Conservation (phyloP, 1,284 basidiomycete genomes). For the Pascua guehoae region DNA sequence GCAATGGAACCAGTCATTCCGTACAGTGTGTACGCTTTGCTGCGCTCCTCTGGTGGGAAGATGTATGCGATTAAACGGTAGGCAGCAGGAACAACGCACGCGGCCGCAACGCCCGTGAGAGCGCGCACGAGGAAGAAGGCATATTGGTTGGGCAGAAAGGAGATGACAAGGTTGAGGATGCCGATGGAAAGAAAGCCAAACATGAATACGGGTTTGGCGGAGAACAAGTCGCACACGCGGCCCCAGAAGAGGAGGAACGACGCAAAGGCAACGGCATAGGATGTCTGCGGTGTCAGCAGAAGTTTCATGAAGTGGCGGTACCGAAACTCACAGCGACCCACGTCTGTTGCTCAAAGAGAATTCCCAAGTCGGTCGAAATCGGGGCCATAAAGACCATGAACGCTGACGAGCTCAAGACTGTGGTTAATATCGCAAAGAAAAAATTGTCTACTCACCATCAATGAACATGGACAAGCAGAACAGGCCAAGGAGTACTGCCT, state of each 20-base stretch:
- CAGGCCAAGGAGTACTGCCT: slow-evolving; percentile 27
- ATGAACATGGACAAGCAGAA: slow-evolving; percentile 27
- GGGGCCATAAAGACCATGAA: slow-evolving; percentile 24
- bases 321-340: slow-evolving; percentile 16
- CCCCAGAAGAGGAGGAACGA: slow-evolving; percentile 36
- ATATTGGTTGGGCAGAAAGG: slow-evolving; percentile 36
- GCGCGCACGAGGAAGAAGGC: slow-evolving; percentile 39
- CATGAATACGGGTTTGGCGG: slow-evolving; percentile 27
- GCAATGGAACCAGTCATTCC: slow-evolving; percentile 36
- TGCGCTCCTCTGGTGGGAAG: slow-evolving; percentile 23
- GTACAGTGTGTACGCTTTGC: slow-evolving; percentile 31
- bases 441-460: slow-evolving; percentile 5
- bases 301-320: slow-evolving; percentile 1
- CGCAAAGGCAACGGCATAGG: slow-evolving; percentile 33
- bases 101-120: slow-evolving; percentile 33
- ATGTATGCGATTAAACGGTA: slow-evolving; percentile 34
- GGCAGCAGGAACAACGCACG: slow-evolving; percentile 31
- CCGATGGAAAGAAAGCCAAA: slow-evolving; percentile 32
- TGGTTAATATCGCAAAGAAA: slow-evolving; percentile 6
- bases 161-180: slow-evolving; percentile 32
- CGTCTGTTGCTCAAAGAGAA: slow-evolving; percentile 23
- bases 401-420: slow-evolving; percentile 9
- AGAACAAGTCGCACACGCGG: slow-evolving; percentile 31
- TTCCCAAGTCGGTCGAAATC: slow-evolving; percentile 22
- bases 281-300: slow-evolving; percentile 13